phyloP scores from a whole-genome alignment of 345 rosid species.

The Citrus unshiu region DNA sequence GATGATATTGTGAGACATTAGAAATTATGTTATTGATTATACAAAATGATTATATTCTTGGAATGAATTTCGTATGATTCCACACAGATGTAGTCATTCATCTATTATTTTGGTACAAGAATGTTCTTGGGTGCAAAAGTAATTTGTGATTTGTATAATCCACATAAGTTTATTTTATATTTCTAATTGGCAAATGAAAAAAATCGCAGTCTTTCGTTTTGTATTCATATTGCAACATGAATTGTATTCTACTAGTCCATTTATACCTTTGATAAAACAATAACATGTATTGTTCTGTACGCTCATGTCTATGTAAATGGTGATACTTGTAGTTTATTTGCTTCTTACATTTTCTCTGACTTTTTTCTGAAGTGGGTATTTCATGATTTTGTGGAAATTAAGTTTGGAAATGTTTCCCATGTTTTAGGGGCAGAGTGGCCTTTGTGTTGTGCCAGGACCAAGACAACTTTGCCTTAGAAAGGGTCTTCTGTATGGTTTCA shows the following conservation, averaged over 20 bases:
- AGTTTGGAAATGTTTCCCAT: background rate
- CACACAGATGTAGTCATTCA: background rate
- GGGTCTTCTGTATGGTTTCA: slow-evolving; percentile 77
- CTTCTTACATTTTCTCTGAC: background rate
- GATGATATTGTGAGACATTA: background rate
- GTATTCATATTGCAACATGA: background rate
- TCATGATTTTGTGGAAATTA: background rate
- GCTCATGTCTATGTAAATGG: background rate
- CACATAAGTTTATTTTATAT: background rate
- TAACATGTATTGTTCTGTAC: background rate
- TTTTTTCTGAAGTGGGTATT: too few species aligned
- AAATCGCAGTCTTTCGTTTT: background rate
- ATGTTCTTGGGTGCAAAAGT: background rate
- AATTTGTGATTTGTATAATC: background rate
- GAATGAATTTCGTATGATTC: background rate
- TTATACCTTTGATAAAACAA: background rate
- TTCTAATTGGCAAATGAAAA: background rate
- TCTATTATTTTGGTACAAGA: background rate
- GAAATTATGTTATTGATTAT: background rate
- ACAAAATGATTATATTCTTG: background rate
- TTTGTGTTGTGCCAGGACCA: slow-evolving; percentile 74
- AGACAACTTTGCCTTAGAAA: slow-evolving; percentile 86
- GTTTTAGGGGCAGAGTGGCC: slow-evolving; percentile 65
- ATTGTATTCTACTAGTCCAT: background rate
- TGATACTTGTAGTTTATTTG: background rate